A percentile compares a stretch with the other conserved stretches of the same genome.
Evolutionary conservation across 2,329 filamentous ascomycete genomes (phyloP).

Genomic region (Akanthomyces lecanii): DNA sequence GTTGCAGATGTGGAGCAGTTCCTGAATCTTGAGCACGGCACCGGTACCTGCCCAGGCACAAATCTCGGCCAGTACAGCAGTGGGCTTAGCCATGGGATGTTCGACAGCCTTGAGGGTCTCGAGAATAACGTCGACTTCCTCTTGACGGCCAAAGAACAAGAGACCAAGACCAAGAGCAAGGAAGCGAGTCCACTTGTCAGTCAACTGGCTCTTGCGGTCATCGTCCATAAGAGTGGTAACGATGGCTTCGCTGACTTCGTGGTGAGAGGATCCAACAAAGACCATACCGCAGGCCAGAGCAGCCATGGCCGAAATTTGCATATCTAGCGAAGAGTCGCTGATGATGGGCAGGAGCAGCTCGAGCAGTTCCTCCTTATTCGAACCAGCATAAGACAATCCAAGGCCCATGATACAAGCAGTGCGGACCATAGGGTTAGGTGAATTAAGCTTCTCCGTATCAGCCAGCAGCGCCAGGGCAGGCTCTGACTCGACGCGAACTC

Average conservation of each 20-base stretch:
- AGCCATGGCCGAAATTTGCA: conserved; percentile 96
- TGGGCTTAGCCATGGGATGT: conserved; percentile 95
- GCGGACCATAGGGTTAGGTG: conserved; percentile 71
- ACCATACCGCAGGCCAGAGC: conserved; percentile 85
- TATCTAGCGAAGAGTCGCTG: conserved; percentile 75
- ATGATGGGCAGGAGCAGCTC: conserved; percentile 84
- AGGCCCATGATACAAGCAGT: conserved; percentile 93
- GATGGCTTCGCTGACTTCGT: conserved; percentile 87
- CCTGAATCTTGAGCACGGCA: conserved; percentile 93
- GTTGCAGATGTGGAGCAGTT: conserved; percentile 95
- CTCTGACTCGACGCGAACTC: conserved; percentile 83
- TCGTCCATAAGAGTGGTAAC: conserved; percentile 92
- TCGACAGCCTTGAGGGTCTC: conserved; percentile 97
- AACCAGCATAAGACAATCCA: conserved; percentile 89
- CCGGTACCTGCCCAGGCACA: conserved; percentile 98
- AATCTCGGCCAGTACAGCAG: conserved; percentile 87
- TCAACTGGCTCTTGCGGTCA: conserved; percentile 82
- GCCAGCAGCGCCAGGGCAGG: conserved; percentile 83
- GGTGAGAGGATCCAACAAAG: conserved; percentile 87
- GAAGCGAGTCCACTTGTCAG: conserved; percentile 98
- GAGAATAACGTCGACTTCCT: conserved; percentile 96
- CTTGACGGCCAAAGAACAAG: conserved; percentile 92
- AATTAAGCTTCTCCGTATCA: conserved; percentile 73
- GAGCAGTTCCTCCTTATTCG: conserved; percentile 84
- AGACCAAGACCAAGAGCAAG: conserved; percentile 90